Evolutionary conservation across 371 early-diverging fungal species (phyloP).

Genomic region (Choanephora cucurbitarum): DNA sequence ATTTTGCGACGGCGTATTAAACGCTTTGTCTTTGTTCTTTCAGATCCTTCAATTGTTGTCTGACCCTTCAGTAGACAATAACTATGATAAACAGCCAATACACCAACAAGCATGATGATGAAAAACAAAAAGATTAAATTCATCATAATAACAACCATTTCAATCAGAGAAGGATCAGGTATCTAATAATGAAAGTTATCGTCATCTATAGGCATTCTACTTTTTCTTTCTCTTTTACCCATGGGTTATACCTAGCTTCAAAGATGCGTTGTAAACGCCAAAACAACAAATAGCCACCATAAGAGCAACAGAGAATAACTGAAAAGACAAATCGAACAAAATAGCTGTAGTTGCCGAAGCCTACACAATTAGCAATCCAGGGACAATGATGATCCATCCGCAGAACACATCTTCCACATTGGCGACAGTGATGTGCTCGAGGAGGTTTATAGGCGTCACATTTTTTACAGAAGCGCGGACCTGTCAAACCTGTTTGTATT

Average conservation of each 20-base stretch:
- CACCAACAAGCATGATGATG: conserved; percentile 73
- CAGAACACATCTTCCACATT: conserved; percentile 75
- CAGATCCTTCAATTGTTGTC: conserved; percentile 88
- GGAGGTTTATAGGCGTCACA: conserved; percentile 77
- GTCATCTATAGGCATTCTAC: background rate
- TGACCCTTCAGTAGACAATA: conserved; percentile 79
- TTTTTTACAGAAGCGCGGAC: conserved; percentile 67
- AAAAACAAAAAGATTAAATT: conserved; percentile 63
- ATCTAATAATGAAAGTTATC: background rate
- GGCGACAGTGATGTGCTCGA: conserved; percentile 75
- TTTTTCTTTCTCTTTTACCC: conserved; percentile 13
- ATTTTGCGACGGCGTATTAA: conserved; percentile 19
- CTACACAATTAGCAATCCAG: conserved; percentile 96
- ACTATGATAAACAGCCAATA: conserved; percentile 76
- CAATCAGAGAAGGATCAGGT: background rate
- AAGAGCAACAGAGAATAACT: conserved; percentile 62
- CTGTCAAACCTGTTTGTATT: conserved; percentile 9
- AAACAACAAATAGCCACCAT: conserved; percentile 40
- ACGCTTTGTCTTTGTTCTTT: conserved; percentile 45
- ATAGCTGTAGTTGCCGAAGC: conserved; percentile 79
- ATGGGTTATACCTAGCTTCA: conserved; percentile 22
- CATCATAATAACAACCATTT: conserved; percentile 56
- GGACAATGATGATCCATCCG: conserved; percentile 94
- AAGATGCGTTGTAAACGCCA: conserved; percentile 45
- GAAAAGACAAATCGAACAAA: conserved; percentile 83